Evolutionary conservation across 164 flowering plant genomes (phyloP), one percentile per base, ranked within the genome.

Genomic region (Protea cynaroides): DNA sequence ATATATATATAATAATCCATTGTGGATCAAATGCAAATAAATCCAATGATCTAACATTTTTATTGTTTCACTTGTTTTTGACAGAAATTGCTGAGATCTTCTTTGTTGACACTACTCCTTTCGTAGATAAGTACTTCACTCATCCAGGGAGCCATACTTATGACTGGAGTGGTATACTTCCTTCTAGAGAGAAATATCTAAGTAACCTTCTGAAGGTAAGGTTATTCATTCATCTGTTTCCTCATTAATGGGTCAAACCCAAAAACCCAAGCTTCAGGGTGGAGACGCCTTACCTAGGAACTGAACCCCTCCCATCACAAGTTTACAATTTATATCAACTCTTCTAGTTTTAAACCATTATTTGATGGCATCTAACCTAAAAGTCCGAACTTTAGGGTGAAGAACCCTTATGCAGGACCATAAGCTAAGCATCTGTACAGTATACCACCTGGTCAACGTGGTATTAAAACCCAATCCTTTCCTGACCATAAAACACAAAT

Each of bases 31-130:
- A 56, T 13, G 3, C 4, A 8, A 54, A 22, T 0, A 54, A 54
- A 8, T 3, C 13, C 14, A 54, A 23, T 23, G 15, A 54, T 54
- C 57, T 22, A 10, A 54, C 15, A 10, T 10, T 22, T 54, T 22
- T 54, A 2, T 8, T 55, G 24, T 29, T 65, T 15, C 17, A 29
- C 5, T 29, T 29, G 12, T 12, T 25, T 55, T 44, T 23, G n/a
- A 25, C 69, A 81, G 85, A 71, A 63, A 61, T 77, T 23, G 85
- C 63, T 0, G 82, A 81, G 0, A 66, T 81, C 51, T 69, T 79
- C 72, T 79, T 81, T 24, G 75, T 81, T 29, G 85, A 81, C 63
- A 81, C 85, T 0, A 81, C 79, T 14, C 85, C 85, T 1, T 79
- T 81, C 24, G 81, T 75, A 1, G 78, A 77, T 14, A 65, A 67